Evolutionary conservation across 2,329 filamentous ascomycete species (phyloP).

Genomic region (Venturia pyrina): DNA sequence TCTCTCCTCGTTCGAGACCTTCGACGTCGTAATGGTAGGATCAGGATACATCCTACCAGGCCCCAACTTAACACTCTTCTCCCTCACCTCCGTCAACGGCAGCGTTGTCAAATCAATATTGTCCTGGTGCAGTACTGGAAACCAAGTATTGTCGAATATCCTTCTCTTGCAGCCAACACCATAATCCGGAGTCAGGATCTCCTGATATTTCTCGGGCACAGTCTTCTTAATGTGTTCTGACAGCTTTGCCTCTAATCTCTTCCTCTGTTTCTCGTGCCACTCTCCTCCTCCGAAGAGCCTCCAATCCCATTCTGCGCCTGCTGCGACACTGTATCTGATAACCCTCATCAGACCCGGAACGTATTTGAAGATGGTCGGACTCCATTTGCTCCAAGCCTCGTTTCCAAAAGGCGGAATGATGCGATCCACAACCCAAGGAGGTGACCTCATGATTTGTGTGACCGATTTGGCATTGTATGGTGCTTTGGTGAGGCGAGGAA

Average conservation of each 20-base stretch:
- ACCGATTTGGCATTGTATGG: conserved; percentile 43
- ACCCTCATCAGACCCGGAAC: conserved; percentile 42
- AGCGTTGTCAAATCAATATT: conserved; percentile 47
- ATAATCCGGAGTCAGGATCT: conserved; percentile 52
- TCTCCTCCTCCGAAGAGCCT: conserved; percentile 35
- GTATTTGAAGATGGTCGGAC: conserved; percentile 34
- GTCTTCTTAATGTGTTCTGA: conserved; percentile 36
- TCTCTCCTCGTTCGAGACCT: conserved; percentile 21
- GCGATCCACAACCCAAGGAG: conserved; percentile 45
- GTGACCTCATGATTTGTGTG: conserved; percentile 49
- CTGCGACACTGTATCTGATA: conserved; percentile 35
- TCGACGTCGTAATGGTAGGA: background rate
- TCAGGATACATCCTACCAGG: conserved; percentile 38
- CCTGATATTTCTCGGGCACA: conserved; percentile 50
- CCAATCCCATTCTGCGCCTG: conserved; percentile 34
- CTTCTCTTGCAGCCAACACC: conserved; percentile 54
- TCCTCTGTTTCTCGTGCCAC: conserved; percentile 29
- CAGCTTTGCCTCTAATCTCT: conserved; percentile 32
- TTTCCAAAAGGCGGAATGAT: conserved; percentile 27
- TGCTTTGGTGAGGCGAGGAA: conserved; percentile 39
- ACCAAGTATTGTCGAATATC: conserved; percentile 49
- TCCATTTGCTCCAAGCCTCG: conserved; percentile 37
- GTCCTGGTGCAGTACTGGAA: conserved; percentile 39
- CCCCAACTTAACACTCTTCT: conserved; percentile 41
- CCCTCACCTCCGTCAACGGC: conserved; percentile 37